phyloP scores from a whole-genome alignment of 2,329 filamentous ascomycete species.

The Nemania sp. region DNA sequence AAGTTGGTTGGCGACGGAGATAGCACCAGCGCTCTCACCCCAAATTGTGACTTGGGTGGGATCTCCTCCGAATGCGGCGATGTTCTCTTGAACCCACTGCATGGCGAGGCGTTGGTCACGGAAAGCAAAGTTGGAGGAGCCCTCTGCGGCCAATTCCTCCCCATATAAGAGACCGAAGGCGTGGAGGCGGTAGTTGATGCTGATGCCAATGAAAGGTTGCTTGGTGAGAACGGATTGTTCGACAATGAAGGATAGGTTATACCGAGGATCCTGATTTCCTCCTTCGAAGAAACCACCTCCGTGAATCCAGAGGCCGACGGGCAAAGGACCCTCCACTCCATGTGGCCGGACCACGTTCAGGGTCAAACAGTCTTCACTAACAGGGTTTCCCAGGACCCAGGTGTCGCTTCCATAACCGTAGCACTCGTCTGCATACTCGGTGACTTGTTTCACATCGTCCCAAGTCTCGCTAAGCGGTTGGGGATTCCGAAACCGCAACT shows the following conservation, averaged over 20 bases:
- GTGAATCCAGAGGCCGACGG: background rate
- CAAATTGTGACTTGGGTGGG: slow-evolving; percentile 8
- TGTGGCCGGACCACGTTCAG: slow-evolving; percentile 1
- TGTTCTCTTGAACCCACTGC: slow-evolving; percentile 13
- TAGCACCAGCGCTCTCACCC: slow-evolving; percentile 6
- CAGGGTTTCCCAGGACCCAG: background rate
- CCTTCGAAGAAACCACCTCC: background rate
- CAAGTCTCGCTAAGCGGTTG: slow-evolving; percentile 1
- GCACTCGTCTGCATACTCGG: background rate
- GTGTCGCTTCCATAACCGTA: background rate
- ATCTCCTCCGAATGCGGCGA: slow-evolving; percentile 14
- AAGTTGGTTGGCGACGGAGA: slow-evolving; percentile 1
- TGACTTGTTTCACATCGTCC: background rate
- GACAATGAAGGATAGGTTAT: slow-evolving; percentile 7
- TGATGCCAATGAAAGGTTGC: background rate
- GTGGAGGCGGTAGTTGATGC: background rate
- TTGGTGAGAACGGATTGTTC: background rate
- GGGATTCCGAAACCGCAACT: slow-evolving; percentile 12
- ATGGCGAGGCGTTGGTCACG: slow-evolving; percentile 7
- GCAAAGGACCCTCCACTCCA: background rate
- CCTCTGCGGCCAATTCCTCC: slow-evolving; percentile 1
- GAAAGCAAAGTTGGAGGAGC: background rate
- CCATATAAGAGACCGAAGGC: background rate
- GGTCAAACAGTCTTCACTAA: slow-evolving; percentile 8
- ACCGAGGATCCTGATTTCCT: background rate